These are phyloP conservation scores for Oxytropis ochrocephala DNA, from an alignment of 306 rosid genomes.

Conservation along the genomic window DNA sequence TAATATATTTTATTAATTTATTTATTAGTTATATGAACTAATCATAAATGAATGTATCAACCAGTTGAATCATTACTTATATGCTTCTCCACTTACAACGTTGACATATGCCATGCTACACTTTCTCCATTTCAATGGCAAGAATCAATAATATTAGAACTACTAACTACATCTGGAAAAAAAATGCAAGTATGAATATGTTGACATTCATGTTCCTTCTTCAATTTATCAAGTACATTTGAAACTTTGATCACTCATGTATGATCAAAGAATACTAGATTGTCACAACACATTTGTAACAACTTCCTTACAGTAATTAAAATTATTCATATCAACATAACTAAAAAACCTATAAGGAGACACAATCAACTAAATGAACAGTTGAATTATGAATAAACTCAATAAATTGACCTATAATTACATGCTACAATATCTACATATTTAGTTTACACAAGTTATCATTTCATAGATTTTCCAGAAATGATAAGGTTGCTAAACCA, in stretches of 20 bases:
- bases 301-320: not conserved
- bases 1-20: too few relatives aligned
- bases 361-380: slow-evolving; percentile 3
- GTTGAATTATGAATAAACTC: slow-evolving; percentile 25
- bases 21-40: too few relatives aligned
- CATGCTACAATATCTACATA: slow-evolving; percentile 11
- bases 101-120: too few relatives aligned
- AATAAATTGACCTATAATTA: slow-evolving; percentile 26
- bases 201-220: not conserved
- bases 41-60: too few relatives aligned
- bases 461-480: slow-evolving; percentile 47
- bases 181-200: not conserved
- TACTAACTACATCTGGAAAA: not conserved
- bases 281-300: not conserved
- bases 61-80: too few relatives aligned
- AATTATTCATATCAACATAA: not conserved
- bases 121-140: too few relatives aligned
- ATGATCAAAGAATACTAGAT: not conserved
- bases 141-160: not conserved
- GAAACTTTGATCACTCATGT: not conserved
- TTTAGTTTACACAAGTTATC: slow-evolving; percentile 7
- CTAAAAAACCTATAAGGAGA: slow-evolving; percentile 11
- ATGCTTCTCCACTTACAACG: too few relatives aligned
- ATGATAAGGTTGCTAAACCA: slow-evolving; percentile 61
- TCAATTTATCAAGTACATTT: not conserved